These are phyloP conservation scores for Fusarium pseudonygamai DNA, from an alignment of 2,329 filamentous ascomycete species.

Conservation along the genomic window DNA sequence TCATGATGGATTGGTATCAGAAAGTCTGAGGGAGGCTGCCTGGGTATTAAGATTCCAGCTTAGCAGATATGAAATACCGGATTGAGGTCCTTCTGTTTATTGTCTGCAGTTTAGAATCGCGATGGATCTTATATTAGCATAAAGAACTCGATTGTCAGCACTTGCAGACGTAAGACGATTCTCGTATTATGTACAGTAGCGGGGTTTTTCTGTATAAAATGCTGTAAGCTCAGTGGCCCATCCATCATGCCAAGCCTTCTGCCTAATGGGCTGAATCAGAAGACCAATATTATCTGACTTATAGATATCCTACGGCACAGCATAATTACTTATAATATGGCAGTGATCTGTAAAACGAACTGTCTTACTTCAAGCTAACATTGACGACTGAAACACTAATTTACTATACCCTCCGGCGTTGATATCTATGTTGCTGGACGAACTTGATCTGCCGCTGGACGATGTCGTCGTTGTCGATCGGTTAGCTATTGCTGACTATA, in stretches of 20 bases:
- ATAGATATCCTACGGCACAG: neutral
- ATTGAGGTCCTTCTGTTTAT: neutral
- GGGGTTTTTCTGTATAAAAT: neutral
- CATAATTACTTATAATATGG: neutral
- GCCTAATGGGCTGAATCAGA: neutral
- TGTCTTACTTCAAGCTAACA: neutral
- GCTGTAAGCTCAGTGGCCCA: neutral
- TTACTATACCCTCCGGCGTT: neutral
- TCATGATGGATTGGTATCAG: neutral
- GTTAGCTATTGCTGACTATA: conserved; percentile 45
- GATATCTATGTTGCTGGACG: neutral
- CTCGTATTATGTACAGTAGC: neutral
- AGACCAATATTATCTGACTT: neutral
- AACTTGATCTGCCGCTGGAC: neutral
- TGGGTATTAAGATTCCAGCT: neutral
- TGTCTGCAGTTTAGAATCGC: neutral
- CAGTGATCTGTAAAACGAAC: neutral
- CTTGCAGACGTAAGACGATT: neutral
- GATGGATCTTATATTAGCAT: neutral
- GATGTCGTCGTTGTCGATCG: conserved; percentile 36
- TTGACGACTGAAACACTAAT: neutral
- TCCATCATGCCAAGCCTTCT: neutral
- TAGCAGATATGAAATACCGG: neutral
- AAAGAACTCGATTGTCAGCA: neutral
- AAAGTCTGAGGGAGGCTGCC: neutral